Conservation (phyloP, 768 basidiomycete genomes). For the Kockovaella imperatae region DNA sequence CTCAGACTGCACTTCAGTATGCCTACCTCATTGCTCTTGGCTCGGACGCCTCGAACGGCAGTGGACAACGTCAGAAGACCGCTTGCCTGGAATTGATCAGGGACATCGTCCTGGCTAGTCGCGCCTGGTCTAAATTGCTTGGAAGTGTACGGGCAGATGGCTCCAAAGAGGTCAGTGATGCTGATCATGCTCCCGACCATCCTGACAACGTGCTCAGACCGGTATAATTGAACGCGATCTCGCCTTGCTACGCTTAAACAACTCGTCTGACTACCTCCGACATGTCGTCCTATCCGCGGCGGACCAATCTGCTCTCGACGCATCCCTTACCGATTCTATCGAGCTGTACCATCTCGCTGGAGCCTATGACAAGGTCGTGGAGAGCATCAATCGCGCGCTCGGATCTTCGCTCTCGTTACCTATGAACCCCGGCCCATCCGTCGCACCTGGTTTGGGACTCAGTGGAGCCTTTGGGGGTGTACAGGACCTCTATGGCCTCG, state of each 20-base stretch:
- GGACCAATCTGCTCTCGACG: constrained; percentile 69
- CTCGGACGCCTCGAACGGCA: constrained; percentile 57
- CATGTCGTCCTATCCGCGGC: constrained; percentile 79
- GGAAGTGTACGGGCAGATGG: constrained; percentile 89
- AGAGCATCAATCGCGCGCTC: constrained; percentile 76
- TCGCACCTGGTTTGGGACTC: constrained; percentile 44
- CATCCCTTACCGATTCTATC: constrained; percentile 79
- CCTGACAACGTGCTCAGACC: constrained; percentile 52
- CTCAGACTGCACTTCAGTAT: constrained; percentile 89
- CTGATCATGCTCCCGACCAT: background rate
- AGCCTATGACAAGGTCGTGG: constrained; percentile 77
- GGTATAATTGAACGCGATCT: constrained; percentile 82
- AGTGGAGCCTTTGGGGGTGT: constrained; percentile 29
- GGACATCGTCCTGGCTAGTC: constrained; percentile 47
- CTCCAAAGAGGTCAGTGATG: constrained; percentile 63
- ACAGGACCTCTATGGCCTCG: constrained; percentile 61
- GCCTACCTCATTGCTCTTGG: constrained; percentile 76
- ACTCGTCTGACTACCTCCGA: constrained; percentile 63
- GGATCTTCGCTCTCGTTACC: constrained; percentile 62
- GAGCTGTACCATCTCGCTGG: constrained; percentile 92
- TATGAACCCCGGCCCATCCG: constrained; percentile 45
- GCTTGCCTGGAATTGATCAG: constrained; percentile 47
- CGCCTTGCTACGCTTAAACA: constrained; percentile 61
- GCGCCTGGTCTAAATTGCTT: constrained; percentile 78
- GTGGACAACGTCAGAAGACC: constrained; percentile 77